phyloP scores from a whole-genome alignment of 495 filamentous ascomycete genomes.

The Penicillium paxilli region DNA sequence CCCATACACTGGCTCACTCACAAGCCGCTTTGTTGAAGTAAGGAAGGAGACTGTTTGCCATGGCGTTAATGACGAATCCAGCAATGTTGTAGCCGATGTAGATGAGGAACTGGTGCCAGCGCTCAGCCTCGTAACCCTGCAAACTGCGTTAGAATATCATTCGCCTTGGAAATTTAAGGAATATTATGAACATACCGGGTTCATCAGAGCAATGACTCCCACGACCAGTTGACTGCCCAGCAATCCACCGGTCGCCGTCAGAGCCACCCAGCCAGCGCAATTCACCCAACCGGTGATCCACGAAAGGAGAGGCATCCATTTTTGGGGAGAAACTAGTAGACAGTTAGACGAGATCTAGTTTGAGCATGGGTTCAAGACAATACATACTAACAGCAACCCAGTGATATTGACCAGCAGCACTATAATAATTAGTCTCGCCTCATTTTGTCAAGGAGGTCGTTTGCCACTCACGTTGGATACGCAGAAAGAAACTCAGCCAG shows the following conservation, averaged over 20 bases:
- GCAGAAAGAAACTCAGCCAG: constrained; percentile 73
- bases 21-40: constrained; percentile 61
- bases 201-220: constrained; percentile 59
- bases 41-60: constrained; percentile 62
- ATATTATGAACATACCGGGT: constrained; percentile 36
- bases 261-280: constrained; percentile 67
- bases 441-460: neutral
- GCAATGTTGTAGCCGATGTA: constrained; percentile 66
- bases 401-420: constrained; percentile 68
- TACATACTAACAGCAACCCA: constrained; percentile 63
- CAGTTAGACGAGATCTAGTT: neutral
- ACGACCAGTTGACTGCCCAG: constrained; percentile 59
- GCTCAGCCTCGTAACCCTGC: constrained; percentile 49
- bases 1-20: constrained; percentile 16
- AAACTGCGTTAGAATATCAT: neutral
- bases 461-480: constrained; percentile 59
- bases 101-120: constrained; percentile 76
- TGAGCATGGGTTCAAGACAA: neutral
- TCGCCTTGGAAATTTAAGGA: too few relatives aligned
- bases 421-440: constrained; percentile 10
- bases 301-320: constrained; percentile 61
- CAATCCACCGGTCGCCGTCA: constrained; percentile 50
- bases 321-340: constrained; percentile 28
- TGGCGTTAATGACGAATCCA: constrained; percentile 66
- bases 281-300: constrained; percentile 80